Percentiles rank a stretch among this genome's conserved stretches.
Evolutionary conservation across 441 rosid genomes (phyloP).

Genomic region (Breynia disticha): DNA sequence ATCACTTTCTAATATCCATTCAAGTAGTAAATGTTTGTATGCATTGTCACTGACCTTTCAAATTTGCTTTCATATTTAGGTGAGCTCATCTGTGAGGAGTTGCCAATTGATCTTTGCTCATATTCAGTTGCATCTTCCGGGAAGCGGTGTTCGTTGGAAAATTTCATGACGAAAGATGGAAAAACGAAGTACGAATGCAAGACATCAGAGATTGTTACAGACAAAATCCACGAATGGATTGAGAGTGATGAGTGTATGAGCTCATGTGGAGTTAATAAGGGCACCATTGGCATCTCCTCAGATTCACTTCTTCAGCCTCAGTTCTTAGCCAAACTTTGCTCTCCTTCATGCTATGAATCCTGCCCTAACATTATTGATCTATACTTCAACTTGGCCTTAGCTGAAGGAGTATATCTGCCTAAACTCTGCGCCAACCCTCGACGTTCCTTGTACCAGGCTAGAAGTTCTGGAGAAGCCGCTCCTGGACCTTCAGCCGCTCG

Average conservation of each 20-base stretch:
- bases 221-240: slow-evolving; percentile 18
- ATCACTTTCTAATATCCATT: neutral
- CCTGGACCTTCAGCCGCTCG: slow-evolving; percentile 5
- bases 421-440: slow-evolving; percentile 23
- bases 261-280: slow-evolving; percentile 30
- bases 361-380: slow-evolving; percentile 43
- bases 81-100: slow-evolving; percentile 30
- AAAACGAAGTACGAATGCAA: slow-evolving; percentile 22
- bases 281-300: slow-evolving; percentile 32
- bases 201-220: slow-evolving; percentile 29
- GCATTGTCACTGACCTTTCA: neutral
- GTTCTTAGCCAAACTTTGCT: slow-evolving; percentile 35
- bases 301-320: slow-evolving; percentile 28
- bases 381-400: slow-evolving; percentile 35
- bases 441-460: slow-evolving; percentile 16
- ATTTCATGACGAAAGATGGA: slow-evolving; percentile 6
- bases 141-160: slow-evolving; percentile 35
- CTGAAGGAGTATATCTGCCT: slow-evolving; percentile 30
- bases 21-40: neutral
- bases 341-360: slow-evolving; percentile 20
- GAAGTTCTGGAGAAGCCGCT: slow-evolving; percentile 17
- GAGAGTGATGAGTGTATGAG: slow-evolving; percentile 28
- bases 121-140: slow-evolving; percentile 30
- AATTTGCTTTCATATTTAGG: slow-evolving; percentile 10
- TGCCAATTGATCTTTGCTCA: slow-evolving; percentile 25